Conservation (phyloP, 1,139 yeast genomes). For the Geotrichum europaeum region DNA sequence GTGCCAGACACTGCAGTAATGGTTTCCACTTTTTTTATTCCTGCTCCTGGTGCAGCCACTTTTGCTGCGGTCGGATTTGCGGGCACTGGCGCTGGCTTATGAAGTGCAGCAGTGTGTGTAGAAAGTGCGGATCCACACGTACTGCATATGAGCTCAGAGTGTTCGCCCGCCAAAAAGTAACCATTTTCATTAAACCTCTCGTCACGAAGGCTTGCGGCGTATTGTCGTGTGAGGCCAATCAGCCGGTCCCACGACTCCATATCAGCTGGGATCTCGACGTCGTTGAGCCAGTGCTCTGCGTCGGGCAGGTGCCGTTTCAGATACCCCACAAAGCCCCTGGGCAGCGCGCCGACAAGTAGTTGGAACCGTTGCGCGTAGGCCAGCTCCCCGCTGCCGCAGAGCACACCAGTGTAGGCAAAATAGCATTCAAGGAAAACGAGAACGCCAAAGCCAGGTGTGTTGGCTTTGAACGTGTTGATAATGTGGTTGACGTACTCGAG, state of each 20-base stretch:
- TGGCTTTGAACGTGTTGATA: conserved; percentile 12
- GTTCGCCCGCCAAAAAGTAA: background rate
- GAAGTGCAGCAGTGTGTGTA: background rate
- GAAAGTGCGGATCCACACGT: background rate
- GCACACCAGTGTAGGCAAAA: conserved; percentile 11
- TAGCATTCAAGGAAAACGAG: conserved; percentile 15
- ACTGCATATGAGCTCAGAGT: background rate
- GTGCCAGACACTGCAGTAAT: background rate
- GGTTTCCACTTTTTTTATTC: background rate
- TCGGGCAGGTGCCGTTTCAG: conserved; percentile 3
- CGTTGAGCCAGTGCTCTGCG: conserved; percentile 10
- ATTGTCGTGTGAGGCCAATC: conserved; percentile 10
- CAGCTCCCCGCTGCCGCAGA: conserved; percentile 9
- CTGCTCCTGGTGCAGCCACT: background rate
- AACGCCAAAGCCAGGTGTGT: conserved; percentile 12
- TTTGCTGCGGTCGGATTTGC: background rate
- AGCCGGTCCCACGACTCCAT: conserved; percentile 10
- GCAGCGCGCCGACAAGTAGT: conserved; percentile 8
- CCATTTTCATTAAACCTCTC: background rate
- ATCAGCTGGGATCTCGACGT: conserved; percentile 5
- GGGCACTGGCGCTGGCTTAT: background rate
- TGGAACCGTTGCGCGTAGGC: conserved; percentile 10
- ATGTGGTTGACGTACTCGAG: conserved; percentile 11
- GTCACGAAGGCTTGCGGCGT: conserved; percentile 2
- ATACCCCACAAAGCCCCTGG: conserved; percentile 7